A percentile compares a stretch with the other conserved stretches of the same genome.
Conservation (phyloP, 176 grass and related monocot genomes). For the Musa acuminata region DNA sequence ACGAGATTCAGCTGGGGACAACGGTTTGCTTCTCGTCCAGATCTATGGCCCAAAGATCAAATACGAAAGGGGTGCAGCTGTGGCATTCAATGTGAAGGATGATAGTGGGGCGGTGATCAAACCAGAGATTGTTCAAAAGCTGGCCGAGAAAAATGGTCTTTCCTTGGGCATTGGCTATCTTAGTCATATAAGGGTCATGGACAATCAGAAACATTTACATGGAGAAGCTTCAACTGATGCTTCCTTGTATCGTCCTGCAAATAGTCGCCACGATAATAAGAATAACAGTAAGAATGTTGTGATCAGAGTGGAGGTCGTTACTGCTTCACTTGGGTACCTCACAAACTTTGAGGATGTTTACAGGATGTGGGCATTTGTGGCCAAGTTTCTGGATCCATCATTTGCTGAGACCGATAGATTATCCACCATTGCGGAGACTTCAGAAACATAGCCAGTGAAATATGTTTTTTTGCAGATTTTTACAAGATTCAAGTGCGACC, state of each 20-base stretch:
- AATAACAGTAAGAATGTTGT: conserved; percentile 51
- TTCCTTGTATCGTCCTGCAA: conserved; percentile 44
- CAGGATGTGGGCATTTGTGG: conserved; percentile 81
- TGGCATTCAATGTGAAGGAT: conserved; percentile 94
- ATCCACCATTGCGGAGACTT: conserved; percentile 61
- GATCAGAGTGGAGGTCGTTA: conserved; percentile 65
- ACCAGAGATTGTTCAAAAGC: conserved; percentile 78
- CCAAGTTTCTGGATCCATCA: conserved; percentile 70
- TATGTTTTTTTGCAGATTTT: neutral
- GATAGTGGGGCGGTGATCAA: conserved; percentile 47
- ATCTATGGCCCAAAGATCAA: conserved; percentile 98
- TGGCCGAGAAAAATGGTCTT: conserved; percentile 85
- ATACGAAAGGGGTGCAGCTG: conserved; percentile 95
- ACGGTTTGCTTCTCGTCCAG: conserved; percentile 52
- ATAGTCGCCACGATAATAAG: conserved; percentile 39
- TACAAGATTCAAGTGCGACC: neutral
- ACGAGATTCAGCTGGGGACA: conserved; percentile 58
- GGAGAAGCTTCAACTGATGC: conserved; percentile 45
- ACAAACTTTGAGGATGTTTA: conserved; percentile 98
- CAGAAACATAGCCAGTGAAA: conserved; percentile 38
- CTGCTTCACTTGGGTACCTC: conserved; percentile 92
- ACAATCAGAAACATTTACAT: conserved; percentile 50
- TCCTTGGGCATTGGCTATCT: conserved; percentile 76
- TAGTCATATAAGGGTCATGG: conserved; percentile 67
- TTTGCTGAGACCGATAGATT: conserved; percentile 73